These are phyloP conservation scores for Plasmodium gonderi DNA, from an alignment of 169 alveolate species.

Conservation along the genomic window DNA sequence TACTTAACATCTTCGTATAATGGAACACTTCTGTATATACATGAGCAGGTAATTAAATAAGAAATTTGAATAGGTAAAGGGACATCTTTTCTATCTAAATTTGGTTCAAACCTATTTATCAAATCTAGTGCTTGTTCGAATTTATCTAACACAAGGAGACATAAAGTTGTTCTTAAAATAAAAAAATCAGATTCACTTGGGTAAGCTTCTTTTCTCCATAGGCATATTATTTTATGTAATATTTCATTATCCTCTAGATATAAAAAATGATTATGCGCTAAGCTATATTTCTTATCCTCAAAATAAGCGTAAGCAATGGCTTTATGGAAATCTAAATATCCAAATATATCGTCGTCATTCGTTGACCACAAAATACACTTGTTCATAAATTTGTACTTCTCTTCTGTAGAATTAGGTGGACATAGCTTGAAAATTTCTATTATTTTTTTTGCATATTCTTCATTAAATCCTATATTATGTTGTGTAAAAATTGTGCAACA, in stretches of 20 bases:
- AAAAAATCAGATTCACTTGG: conserved; percentile 66
- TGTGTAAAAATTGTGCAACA: conserved; percentile 37
- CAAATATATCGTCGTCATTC: conserved; percentile 37
- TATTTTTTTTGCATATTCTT: conserved; percentile 53
- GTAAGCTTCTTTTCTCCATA: conserved; percentile 64
- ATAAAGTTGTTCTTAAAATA: conserved; percentile 55
- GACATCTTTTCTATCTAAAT: conserved; percentile 50
- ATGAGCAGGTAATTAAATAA: conserved; percentile 44
- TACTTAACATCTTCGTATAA: conserved; percentile 74
- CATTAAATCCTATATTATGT: conserved; percentile 25
- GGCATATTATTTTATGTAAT: conserved; percentile 21
- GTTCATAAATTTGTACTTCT: conserved; percentile 75
- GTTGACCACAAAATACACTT: conserved; percentile 56
- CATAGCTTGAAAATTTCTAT: conserved; percentile 66
- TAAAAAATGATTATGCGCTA: conserved; percentile 74
- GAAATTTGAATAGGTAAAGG: conserved; percentile 65
- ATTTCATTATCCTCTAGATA: conserved; percentile 49
- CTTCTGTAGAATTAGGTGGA: conserved; percentile 70
- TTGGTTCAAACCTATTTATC: conserved; percentile 36
- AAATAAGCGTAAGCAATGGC: conserved; percentile 53
- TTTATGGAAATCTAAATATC: conserved; percentile 65
- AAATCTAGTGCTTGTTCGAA: conserved; percentile 38
- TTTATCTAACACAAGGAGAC: conserved; percentile 49
- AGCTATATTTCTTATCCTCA: conserved; percentile 50
- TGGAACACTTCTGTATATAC: conserved; percentile 15